A percentile compares a stretch with the other conserved stretches of the same genome.
Evolutionary conservation across 192 early-diverging fungal species (phyloP).

Genomic region (Coemansia sp.): DNA sequence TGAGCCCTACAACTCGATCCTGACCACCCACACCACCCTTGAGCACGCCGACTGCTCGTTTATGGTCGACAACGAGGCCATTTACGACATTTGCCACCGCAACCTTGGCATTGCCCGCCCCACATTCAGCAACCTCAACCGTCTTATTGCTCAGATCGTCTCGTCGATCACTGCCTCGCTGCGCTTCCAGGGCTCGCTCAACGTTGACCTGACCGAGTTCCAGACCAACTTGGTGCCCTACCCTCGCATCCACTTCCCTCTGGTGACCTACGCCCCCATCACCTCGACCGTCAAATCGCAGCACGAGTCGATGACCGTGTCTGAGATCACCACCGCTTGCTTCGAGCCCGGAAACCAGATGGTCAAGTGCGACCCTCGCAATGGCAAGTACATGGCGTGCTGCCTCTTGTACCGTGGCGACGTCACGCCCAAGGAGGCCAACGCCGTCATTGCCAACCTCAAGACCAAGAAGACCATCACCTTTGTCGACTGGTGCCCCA

Average conservation of each 20-base stretch:
- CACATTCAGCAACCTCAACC: slow-evolving; percentile 96
- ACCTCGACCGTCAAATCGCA: slow-evolving; percentile 93
- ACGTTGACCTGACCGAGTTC: slow-evolving; percentile 99
- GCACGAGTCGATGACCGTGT: slow-evolving; percentile 94
- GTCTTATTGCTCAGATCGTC: slow-evolving; percentile 97
- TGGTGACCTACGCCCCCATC: slow-evolving; percentile 96
- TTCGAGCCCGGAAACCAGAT: slow-evolving; percentile 99
- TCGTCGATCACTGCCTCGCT: slow-evolving; percentile 99
- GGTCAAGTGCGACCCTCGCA: slow-evolving; percentile 97
- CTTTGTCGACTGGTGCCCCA: slow-evolving; percentile 99
- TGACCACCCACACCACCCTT: slow-evolving; percentile 98
- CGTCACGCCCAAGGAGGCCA: slow-evolving; percentile 98
- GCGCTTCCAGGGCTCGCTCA: slow-evolving; percentile 97
- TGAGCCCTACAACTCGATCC: slow-evolving; percentile 98
- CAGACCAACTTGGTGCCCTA: slow-evolving; percentile 99
- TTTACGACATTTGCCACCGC: slow-evolving; percentile 98
- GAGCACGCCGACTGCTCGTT: slow-evolving; percentile 99
- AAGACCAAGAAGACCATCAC: slow-evolving; percentile 96
- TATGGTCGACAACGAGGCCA: slow-evolving; percentile 99
- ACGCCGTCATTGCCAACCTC: slow-evolving; percentile 83
- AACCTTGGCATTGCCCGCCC: slow-evolving; percentile 97
- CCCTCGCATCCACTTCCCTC: slow-evolving; percentile 98
- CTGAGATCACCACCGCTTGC: slow-evolving; percentile 95
- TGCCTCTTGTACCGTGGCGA: slow-evolving; percentile 99
- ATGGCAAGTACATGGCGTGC: slow-evolving; percentile 99